A percentile compares a stretch with the other conserved stretches of the same genome.
Conservation (phyloP, 169 alveolate genomes). For the Cryptosporidium viatorum region DNA sequence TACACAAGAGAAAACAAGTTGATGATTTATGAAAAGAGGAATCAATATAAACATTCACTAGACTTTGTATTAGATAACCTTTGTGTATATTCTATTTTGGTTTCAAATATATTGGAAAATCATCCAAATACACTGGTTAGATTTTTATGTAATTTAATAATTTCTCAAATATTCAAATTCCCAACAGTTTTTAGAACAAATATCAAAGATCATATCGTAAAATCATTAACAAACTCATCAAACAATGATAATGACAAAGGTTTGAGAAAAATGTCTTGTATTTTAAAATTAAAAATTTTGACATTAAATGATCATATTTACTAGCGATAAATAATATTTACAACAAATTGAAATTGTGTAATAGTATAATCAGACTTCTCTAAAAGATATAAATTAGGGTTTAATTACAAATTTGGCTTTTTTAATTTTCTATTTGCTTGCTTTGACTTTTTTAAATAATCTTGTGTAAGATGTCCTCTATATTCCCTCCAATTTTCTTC, state of each 20-base stretch:
- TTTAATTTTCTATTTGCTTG: slow-evolving; percentile 41
- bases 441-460: slow-evolving; percentile 46
- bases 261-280: slow-evolving; percentile 41
- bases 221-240: slow-evolving; percentile 10
- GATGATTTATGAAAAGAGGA: slow-evolving; percentile 26
- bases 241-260: slow-evolving; percentile 28
- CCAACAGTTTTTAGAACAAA: slow-evolving; percentile 58
- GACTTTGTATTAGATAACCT: slow-evolving; percentile 47
- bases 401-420: background rate
- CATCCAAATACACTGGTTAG: slow-evolving; percentile 59
- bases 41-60: background rate
- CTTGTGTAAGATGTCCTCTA: slow-evolving; percentile 31
- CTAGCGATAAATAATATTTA: slow-evolving; percentile 5
- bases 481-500: slow-evolving; percentile 64
- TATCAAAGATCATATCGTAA: slow-evolving; percentile 20
- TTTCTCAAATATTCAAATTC: slow-evolving; percentile 55
- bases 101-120: slow-evolving; percentile 25
- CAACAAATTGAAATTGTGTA: background rate
- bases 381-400: background rate
- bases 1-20: slow-evolving; percentile 56
- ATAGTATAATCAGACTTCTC: background rate
- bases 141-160: slow-evolving; percentile 20
- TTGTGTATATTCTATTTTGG: slow-evolving; percentile 19
- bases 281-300: slow-evolving; percentile 31
- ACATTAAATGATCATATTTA: slow-evolving; percentile 45